A percentile compares a stretch with the other conserved stretches of the same genome.
Evolutionary conservation across 2,329 filamentous ascomycete species (phyloP).

Genomic region (Allantophomopsis cytisporea): DNA sequence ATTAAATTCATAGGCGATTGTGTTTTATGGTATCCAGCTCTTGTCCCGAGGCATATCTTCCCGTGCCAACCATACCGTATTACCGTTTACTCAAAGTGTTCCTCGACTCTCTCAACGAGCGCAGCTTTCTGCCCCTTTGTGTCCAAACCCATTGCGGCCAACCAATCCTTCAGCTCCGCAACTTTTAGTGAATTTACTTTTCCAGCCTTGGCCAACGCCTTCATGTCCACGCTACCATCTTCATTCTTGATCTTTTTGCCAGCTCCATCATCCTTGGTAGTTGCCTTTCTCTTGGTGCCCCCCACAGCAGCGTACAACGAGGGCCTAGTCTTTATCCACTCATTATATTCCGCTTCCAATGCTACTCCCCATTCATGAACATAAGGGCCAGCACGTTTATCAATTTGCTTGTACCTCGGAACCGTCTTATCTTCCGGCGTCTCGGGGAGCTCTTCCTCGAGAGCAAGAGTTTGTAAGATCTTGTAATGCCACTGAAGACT

Average conservation of each 20-base stretch:
- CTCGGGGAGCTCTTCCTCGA: slow-evolving; percentile 82
- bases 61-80: no score
- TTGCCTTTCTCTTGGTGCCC: slow-evolving; percentile 33
- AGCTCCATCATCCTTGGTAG: slow-evolving; percentile 19
- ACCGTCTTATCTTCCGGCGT: slow-evolving; percentile 63
- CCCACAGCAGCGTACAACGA: slow-evolving; percentile 4
- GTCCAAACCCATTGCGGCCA: slow-evolving; percentile 8
- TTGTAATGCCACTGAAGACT: slow-evolving; percentile 94
- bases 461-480: slow-evolving; percentile 78
- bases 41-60: no score
- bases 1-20: no score
- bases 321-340: slow-evolving; percentile 2
- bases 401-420: slow-evolving; percentile 76
- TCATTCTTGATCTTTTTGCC: slow-evolving; percentile 4
- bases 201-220: slow-evolving; percentile 5
- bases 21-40: no score
- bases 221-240: slow-evolving; percentile 10
- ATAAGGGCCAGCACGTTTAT: slow-evolving; percentile 73
- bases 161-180: slow-evolving; percentile 11
- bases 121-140: slow-evolving; percentile 13
- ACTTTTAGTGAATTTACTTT: slow-evolving; percentile 9
- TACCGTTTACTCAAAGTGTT: not conserved
- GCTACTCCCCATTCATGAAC: slow-evolving; percentile 63
- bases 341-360: slow-evolving; percentile 35
- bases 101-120: slow-evolving; percentile 6